Percentiles rank a stretch among this genome's conserved stretches.
phyloP scores from a whole-genome alignment of 805 yeast species.

The Candida endomychidarum region DNA sequence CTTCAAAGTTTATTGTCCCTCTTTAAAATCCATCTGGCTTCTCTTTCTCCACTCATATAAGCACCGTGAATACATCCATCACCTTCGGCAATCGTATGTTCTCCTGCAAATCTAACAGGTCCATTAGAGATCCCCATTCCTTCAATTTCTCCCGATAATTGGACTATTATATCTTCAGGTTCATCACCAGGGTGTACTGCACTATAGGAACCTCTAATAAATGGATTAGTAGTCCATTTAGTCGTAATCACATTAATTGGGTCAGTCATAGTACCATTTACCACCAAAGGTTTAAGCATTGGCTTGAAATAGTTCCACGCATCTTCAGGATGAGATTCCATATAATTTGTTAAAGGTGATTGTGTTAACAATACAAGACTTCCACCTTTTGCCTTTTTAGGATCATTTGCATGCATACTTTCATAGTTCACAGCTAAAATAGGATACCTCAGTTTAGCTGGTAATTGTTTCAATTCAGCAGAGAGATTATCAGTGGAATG shows the following conservation, averaged over 20 bases:
- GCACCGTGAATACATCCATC: constrained; percentile 95
- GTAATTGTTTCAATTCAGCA: constrained; percentile 19
- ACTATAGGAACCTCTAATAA: constrained; percentile 77
- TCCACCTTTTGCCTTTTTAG: constrained; percentile 31
- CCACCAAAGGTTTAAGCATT: constrained; percentile 34
- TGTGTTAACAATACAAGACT: constrained; percentile 67
- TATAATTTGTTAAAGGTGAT: constrained; percentile 65
- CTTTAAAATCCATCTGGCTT: constrained; percentile 39
- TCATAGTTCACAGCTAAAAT: constrained; percentile 59
- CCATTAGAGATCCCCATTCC: constrained; percentile 36
- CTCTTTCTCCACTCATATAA: constrained; percentile 70
- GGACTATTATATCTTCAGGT: constrained; percentile 60
- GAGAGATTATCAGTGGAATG: constrained; percentile 6
- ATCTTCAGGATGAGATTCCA: constrained; percentile 48
- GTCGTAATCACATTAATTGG: constrained; percentile 47
- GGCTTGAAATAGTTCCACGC: constrained; percentile 65
- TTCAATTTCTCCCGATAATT: constrained; percentile 48
- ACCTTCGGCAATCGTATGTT: constrained; percentile 82
- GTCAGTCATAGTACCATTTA: constrained; percentile 17
- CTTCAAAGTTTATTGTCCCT: constrained; percentile 1
- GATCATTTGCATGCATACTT: constrained; percentile 29
- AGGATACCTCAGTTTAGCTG: constrained; percentile 59
- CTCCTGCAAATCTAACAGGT: constrained; percentile 82
- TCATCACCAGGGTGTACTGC: constrained; percentile 70
- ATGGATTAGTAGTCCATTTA: constrained; percentile 80